Conservation (phyloP, 306 rosid genomes). For the Rubus parviflorus region DNA sequence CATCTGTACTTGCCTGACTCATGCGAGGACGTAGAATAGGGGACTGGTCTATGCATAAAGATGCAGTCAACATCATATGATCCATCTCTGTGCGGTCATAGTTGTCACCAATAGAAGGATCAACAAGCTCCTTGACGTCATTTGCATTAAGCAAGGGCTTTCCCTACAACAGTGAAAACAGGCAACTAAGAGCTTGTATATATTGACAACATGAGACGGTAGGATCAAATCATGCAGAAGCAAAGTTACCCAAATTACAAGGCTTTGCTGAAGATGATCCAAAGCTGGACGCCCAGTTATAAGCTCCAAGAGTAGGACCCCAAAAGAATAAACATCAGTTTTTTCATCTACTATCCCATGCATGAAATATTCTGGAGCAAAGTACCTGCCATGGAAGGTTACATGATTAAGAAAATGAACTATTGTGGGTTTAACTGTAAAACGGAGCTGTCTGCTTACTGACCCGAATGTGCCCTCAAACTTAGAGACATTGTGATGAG, state of each 20-base stretch:
- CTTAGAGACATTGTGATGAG: conserved; percentile 60
- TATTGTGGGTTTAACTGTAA: not conserved
- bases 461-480: conserved; percentile 93
- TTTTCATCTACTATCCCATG: conserved; percentile 79
- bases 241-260: conserved; percentile 62
- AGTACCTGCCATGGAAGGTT: conserved; percentile 55
- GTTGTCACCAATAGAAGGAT: conserved; percentile 58
- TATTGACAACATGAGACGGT: not conserved
- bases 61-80: conserved; percentile 65
- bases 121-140: conserved; percentile 50
- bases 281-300: conserved; percentile 76
- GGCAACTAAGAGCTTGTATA: not conserved
- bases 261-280: conserved; percentile 56
- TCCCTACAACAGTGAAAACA: conserved; percentile 46
- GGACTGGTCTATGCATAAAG: conserved; percentile 71
- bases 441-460: conserved; percentile 6
- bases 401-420: conserved; percentile 2
- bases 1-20: conserved; percentile 61
- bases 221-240: conserved; percentile 4
- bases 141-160: conserved; percentile 58
- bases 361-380: conserved; percentile 85
- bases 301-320: conserved; percentile 77
- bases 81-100: conserved; percentile 55
- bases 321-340: conserved; percentile 80
- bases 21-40: conserved; percentile 72